phyloP scores from a whole-genome alignment of 805 yeast species.

The Hanseniaspora valbyensis region DNA sequence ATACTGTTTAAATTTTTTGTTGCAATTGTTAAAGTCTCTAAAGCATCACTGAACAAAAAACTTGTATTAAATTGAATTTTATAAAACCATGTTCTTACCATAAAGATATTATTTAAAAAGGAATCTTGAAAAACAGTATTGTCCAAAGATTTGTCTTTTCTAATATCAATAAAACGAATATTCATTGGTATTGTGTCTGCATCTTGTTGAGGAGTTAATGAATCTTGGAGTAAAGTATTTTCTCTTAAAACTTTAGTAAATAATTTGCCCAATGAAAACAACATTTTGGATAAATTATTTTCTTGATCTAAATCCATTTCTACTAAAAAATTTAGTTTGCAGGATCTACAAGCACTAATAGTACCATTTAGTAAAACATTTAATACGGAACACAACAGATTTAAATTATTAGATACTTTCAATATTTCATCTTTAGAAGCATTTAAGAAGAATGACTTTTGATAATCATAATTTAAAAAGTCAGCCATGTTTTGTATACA shows the following conservation, averaged over 20 bases:
- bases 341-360: background rate
- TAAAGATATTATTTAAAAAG: constrained; percentile 8
- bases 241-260: background rate
- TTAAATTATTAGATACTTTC: background rate
- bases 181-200: background rate
- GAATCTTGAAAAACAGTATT: constrained; percentile 3
- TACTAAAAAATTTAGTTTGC: background rate
- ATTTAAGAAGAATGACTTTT: constrained; percentile 24
- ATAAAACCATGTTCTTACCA: constrained; percentile 41
- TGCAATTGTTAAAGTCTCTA: constrained; percentile 38
- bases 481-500: constrained; percentile 26
- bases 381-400: background rate
- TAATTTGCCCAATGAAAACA: constrained; percentile 51
- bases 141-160: background rate
- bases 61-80: constrained; percentile 39
- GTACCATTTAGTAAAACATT: background rate
- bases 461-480: constrained; percentile 22
- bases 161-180: background rate
- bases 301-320: constrained; percentile 31
- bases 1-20: constrained; percentile 24
- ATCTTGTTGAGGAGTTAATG: constrained; percentile 6
- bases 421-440: constrained; percentile 16
- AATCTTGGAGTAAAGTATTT: background rate
- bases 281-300: constrained; percentile 32
- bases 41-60: constrained; percentile 34